These are phyloP conservation scores for Dipteronia dyeriana DNA, from an alignment of 345 rosid species.

Conservation along the genomic window DNA sequence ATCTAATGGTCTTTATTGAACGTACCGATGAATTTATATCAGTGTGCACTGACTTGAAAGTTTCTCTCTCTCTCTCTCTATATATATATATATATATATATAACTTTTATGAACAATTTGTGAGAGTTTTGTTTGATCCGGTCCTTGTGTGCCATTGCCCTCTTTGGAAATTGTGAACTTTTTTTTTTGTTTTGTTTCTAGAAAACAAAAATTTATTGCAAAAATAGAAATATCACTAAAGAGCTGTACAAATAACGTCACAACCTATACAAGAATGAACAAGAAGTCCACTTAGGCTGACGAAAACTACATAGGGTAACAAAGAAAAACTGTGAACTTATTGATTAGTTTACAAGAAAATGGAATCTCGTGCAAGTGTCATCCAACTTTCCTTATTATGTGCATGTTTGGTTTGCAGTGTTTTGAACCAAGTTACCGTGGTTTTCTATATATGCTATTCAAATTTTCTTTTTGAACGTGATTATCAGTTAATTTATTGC, in stretches of 20 bases:
- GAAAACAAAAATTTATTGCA: too few species aligned
- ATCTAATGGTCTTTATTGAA: too few species aligned
- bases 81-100: too few species aligned
- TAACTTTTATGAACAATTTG: neutral
- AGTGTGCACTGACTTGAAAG: too few species aligned
- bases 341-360: neutral
- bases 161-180: neutral
- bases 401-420: neutral
- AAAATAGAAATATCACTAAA: too few species aligned
- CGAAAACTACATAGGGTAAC: too few species aligned
- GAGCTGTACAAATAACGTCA: too few species aligned
- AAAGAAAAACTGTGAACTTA: neutral
- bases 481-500: neutral
- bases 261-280: too few species aligned
- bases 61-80: neutral
- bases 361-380: neutral
- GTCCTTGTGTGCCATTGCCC: neutral
- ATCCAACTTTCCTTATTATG: neutral
- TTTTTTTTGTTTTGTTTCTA: too few species aligned
- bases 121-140: neutral
- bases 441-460: neutral
- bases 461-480: neutral
- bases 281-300: too few species aligned
- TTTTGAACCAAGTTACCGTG: neutral
- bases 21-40: too few species aligned